These are phyloP conservation scores for Geotrichum citri-aurantii DNA, from an alignment of 1,139 yeast genomes.

Conservation along the genomic window DNA sequence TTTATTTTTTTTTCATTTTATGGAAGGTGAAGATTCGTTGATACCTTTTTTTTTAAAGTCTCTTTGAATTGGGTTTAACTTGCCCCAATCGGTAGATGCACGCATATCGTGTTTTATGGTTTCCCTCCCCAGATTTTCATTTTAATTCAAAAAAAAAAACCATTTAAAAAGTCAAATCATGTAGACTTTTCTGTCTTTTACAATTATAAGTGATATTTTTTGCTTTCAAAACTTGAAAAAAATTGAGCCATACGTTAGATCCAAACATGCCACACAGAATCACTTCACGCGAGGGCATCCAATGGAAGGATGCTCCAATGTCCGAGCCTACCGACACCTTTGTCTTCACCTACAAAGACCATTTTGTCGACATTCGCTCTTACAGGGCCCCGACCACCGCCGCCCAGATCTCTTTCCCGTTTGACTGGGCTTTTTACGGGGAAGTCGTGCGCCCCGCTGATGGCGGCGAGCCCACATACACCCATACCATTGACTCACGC, in stretches of 20 bases:
- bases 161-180: too few relatives aligned
- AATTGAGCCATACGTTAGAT: too few relatives aligned
- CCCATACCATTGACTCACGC: conserved; percentile 43
- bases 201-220: too few relatives aligned
- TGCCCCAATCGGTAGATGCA: too few relatives aligned
- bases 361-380: conserved; percentile 44
- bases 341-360: conserved; percentile 44
- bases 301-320: conserved; percentile 47
- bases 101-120: too few relatives aligned
- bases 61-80: too few relatives aligned
- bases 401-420: conserved; percentile 26
- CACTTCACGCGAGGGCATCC: conserved; percentile 46
- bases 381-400: conserved; percentile 20
- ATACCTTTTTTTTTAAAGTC: too few relatives aligned
- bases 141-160: too few relatives aligned
- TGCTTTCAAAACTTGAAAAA: too few relatives aligned
- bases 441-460: conserved; percentile 37
- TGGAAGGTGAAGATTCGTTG: background rate
- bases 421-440: conserved; percentile 44
- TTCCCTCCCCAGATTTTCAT: too few relatives aligned
- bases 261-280: conserved; percentile 25
- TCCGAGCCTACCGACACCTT: conserved; percentile 48
- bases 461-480: conserved; percentile 32
- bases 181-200: too few relatives aligned
- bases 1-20: too few relatives aligned